Base-by-base conservation (phyloP, 176 grass and related monocot species). In the Pharus latifolius region DNA sequence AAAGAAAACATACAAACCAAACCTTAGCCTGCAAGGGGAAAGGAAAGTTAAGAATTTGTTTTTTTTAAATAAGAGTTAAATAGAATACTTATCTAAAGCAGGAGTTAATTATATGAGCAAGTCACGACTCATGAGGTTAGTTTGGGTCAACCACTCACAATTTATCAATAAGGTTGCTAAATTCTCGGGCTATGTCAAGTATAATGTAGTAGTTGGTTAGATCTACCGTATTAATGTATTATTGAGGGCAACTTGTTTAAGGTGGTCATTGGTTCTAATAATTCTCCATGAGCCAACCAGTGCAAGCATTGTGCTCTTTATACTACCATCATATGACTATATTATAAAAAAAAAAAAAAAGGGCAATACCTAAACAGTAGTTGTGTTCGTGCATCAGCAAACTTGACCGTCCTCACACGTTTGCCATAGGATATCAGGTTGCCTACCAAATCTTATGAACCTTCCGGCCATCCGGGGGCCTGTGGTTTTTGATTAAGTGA, bases 201-300 rank as follows among this genome's bases (percentile, higher is more conserved):
- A 69, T 30, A 56, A 58, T 74, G 69, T 20, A 50, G 61, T 59
- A 49, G 72, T 46, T 83, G 65, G 47, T n/a, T 75, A 23, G n/a
- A 70, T 27, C 37, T 78, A 44, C 37, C 29, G 2, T 38, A 70
- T n/a, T n/a, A n/a, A n/a, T n/a, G 63, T 40, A 63, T 56, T 10
- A 22, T 65, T 43, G 29, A 22, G 38, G 29, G 34, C 16, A 16
- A 15, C 31, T 67, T 32, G 32, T 56, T 74, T 56, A 70, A 56
- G 56, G 49, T 33, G 34, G 47, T 24, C 37, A 58, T 41, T 49
- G 16, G 4, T 66, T 62, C 57, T 3, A 67, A 37, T 16, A 64
- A 56, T 29, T 78, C 54, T 57, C 22, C 38, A 56, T 31, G 54
- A 55, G 5, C 30, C 63, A 52, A 47, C 56, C 47, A 63, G 31